Base-by-base conservation (phyloP, 2,329 filamentous ascomycete genomes). In the Alternaria novae-zelandiae region DNA sequence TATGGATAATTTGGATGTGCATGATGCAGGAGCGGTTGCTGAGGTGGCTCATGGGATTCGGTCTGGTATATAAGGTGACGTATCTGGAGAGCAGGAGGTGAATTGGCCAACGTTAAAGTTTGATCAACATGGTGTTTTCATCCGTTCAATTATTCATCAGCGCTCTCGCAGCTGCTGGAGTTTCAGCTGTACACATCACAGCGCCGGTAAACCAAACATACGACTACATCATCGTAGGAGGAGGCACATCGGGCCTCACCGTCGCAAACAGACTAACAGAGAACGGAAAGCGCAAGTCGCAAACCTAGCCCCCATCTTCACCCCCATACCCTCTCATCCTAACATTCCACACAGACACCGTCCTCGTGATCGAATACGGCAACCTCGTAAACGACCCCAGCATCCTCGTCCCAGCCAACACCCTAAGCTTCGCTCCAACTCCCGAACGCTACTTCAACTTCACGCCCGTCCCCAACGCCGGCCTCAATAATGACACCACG, bases 161-260 rank as follows among this genome's bases (percentile, higher is more conserved):
- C 12, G 9, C 8, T 36, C 3, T 36, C 7, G 28, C 49, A 4
- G 28, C 20, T 7, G 17, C 28, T 4, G 13, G 20, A 8, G 25
- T 44, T 13, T 59, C 32, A 3, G 46, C 45, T 54, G 15, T 59
- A 13, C 47, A 51, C 6, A 13, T 51, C 49, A 51, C 30, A 6
- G 13, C 49, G 3, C 49, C 49, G 2, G 23, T 58, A 2, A 65
- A 65, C 5, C 47, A 53, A 23, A 65, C 59, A 2, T 70, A 71
- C 30, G 70, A 74, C 50, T 74, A 71, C 26, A 56, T 74, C 21
- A 65, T 74, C 25, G 65, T 67, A 17, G 71, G 71, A 10, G 71
- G 68, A 9, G 71, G 71, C 1, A 72, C 68, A 11, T 66, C 68
- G 2, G 71, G 71, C 4, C 61, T 70, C 7, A 68, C 68, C 5